Percentiles rank a stretch among this genome's conserved stretches.
Evolutionary conservation across 305 asterid species (phyloP).

Genomic region (Fraxinus baroniana): DNA sequence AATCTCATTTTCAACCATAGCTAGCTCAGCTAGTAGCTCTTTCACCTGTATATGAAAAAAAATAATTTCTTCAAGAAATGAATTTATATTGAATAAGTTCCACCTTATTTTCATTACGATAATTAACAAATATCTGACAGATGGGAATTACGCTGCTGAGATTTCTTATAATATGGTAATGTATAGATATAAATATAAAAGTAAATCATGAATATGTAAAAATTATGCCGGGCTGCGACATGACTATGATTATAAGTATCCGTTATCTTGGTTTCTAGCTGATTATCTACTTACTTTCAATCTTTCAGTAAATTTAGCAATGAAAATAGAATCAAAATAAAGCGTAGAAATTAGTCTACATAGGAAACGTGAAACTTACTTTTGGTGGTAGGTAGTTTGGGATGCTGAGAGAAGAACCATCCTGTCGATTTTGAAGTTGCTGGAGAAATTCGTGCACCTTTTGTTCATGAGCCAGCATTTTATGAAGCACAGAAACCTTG

Average conservation of each 20-base stretch:
- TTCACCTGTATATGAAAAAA: conserved; percentile 32
- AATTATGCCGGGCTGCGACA: not conserved
- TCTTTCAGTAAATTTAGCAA: not conserved
- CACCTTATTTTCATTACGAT: not conserved
- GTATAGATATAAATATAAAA: not conserved
- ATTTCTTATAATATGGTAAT: not conserved
- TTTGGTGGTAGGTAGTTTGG: conserved; percentile 73
- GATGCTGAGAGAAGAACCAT: conserved; percentile 44
- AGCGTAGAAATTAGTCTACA: not conserved
- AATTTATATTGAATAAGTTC: not conserved
- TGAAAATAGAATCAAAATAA: not conserved
- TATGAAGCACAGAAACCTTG: conserved; percentile 64
- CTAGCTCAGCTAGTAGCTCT: conserved; percentile 61
- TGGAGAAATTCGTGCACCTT: conserved; percentile 62
- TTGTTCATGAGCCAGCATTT: conserved; percentile 72
- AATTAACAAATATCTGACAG: not conserved
- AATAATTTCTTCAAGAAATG: not conserved
- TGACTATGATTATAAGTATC: not conserved
- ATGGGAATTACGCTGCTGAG: not conserved
- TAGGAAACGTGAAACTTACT: conserved; percentile 30
- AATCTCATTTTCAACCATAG: conserved; percentile 77
- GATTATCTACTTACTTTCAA: not conserved
- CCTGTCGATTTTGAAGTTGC: conserved; percentile 39
- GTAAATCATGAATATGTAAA: not conserved
- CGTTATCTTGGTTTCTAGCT: not conserved